Conservation (phyloP, 345 rosid species). For the Brassica incana region DNA sequence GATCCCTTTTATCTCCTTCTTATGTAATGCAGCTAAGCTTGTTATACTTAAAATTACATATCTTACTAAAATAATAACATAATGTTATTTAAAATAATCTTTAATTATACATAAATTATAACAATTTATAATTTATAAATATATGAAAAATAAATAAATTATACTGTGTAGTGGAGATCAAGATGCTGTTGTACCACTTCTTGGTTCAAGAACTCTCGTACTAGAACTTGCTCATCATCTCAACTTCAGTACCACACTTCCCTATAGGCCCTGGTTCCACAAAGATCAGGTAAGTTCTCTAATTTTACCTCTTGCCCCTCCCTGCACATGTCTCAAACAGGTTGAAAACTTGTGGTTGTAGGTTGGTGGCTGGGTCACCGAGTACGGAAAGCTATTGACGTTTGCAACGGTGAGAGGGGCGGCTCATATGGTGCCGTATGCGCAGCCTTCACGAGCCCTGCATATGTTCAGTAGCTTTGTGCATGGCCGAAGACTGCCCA, state of each 20-base stretch:
- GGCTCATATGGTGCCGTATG: constrained; percentile 1
- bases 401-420: constrained; percentile 7
- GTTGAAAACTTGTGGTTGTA: background rate
- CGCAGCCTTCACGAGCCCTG: background rate
- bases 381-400: background rate
- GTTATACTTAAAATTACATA: too few species aligned
- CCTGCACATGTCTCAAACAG: background rate
- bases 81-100: too few species aligned
- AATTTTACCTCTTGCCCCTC: background rate
- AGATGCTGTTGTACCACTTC: constrained; percentile 82
- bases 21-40: background rate
- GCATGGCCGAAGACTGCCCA: background rate
- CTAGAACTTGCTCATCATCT: constrained; percentile 74
- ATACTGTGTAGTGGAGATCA: constrained; percentile 56
- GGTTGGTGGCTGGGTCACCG: constrained; percentile 9
- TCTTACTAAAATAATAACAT: too few species aligned
- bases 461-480: constrained; percentile 6
- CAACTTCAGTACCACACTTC: constrained; percentile 59
- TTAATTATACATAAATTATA: too few species aligned
- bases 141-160: too few species aligned
- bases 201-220: constrained; percentile 75
- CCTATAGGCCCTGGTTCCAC: constrained; percentile 90
- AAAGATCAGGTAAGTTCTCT: constrained; percentile 59
- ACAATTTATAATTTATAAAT: too few species aligned
- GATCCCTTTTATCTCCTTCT: background rate